These are phyloP conservation scores for Macadamia tetraphylla DNA, from an alignment of 164 flowering plant genomes.

Conservation along the genomic window DNA sequence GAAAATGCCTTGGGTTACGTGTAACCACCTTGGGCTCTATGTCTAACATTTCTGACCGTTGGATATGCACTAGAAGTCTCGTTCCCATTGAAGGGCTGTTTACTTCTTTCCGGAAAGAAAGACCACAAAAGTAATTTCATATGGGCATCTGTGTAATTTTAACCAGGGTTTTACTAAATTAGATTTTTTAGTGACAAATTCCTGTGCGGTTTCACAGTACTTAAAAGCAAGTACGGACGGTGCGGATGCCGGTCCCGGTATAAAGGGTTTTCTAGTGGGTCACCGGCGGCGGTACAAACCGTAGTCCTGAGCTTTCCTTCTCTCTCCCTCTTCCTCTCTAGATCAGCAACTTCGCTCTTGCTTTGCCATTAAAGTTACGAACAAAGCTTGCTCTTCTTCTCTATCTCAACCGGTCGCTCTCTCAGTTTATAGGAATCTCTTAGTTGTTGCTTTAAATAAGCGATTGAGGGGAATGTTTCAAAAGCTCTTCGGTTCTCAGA, in stretches of 20 bases:
- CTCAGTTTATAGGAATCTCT: background rate
- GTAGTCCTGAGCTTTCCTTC: background rate
- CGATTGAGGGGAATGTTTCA: constrained; percentile 21
- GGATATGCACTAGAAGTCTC: too few species aligned
- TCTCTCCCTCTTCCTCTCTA: background rate
- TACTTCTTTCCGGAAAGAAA: too few species aligned
- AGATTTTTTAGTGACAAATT: background rate
- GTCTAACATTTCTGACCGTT: too few species aligned
- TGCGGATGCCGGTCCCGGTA: background rate
- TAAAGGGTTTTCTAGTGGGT: background rate
- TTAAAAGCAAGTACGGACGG: background rate
- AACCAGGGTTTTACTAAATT: background rate
- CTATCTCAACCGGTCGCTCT: background rate
- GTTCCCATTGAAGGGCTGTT: too few species aligned
- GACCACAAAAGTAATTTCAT: too few species aligned
- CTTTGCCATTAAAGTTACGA: background rate
- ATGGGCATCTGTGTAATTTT: background rate
- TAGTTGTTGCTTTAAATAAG: constrained; percentile 8
- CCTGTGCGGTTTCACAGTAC: background rate
- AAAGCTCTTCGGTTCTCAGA: constrained; percentile 9
- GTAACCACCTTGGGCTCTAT: too few species aligned
- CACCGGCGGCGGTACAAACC: background rate
- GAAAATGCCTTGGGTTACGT: too few species aligned
- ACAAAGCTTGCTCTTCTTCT: background rate
- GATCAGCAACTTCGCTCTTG: background rate